Evolutionary conservation across 2,329 filamentous ascomycete species (phyloP).

Genomic region (Triangularia setosa): DNA sequence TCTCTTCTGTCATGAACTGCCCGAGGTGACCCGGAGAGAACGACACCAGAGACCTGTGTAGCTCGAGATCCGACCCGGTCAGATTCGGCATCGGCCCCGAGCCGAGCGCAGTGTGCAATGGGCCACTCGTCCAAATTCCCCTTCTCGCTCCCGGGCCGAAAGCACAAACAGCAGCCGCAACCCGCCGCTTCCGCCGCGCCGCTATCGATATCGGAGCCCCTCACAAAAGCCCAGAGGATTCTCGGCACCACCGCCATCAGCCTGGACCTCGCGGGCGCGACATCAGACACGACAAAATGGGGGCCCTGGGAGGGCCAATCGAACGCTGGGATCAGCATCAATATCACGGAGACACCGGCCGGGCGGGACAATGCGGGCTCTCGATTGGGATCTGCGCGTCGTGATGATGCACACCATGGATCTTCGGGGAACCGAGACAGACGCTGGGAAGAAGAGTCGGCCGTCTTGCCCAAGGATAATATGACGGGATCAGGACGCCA

Average conservation of each 20-base stretch:
- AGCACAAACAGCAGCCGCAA: slow-evolving; percentile 37
- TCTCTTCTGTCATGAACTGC: slow-evolving; percentile 10
- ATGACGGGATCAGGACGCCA: slow-evolving; percentile 23
- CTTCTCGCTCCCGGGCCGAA: slow-evolving; percentile 47
- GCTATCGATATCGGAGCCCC: slow-evolving; percentile 32
- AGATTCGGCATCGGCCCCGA: neutral
- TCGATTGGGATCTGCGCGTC: slow-evolving; percentile 26
- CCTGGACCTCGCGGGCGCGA: slow-evolving; percentile 34
- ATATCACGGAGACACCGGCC: slow-evolving; percentile 33
- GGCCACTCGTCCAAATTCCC: slow-evolving; percentile 40
- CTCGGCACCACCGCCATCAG: slow-evolving; percentile 45
- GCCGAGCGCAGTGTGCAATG: slow-evolving; percentile 15
- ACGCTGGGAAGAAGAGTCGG: slow-evolving; percentile 46
- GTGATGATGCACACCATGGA: slow-evolving; percentile 24
- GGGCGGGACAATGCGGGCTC: slow-evolving; percentile 29
- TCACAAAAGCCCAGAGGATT: slow-evolving; percentile 51
- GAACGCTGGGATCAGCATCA: slow-evolving; percentile 42
- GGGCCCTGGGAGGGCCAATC: slow-evolving; percentile 42
- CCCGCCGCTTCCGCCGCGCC: slow-evolving; percentile 21
- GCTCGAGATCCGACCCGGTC: neutral
- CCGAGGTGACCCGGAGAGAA: slow-evolving; percentile 9
- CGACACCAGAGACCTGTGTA: neutral
- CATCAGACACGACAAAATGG: slow-evolving; percentile 23
- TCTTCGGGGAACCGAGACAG: slow-evolving; percentile 27
- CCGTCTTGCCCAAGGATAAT: slow-evolving; percentile 38